Base-by-base conservation (phyloP, 345 rosid genomes). In the Brassica juncea region DNA sequence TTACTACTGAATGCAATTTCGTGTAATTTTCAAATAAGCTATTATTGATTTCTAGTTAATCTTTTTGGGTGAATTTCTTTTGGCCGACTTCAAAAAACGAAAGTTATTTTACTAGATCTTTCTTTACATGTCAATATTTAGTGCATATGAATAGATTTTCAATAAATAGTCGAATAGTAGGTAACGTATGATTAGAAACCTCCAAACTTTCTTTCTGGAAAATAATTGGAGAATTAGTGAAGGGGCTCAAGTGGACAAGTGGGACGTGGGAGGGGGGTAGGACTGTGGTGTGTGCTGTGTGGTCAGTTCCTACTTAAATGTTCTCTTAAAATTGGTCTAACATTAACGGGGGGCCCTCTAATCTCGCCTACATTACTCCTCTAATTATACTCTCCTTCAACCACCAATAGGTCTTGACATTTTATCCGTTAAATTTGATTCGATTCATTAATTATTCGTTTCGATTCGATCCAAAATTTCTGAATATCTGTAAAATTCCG, bases 181-280 rank as follows among this genome's bases (percentile, higher is more conserved):
- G 37, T 34, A 34, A 34, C 37, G 37, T 34, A 34, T 34, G 37
- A 34, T 34, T 34, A 34, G 47, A 39, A 39, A 39, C 7, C 37
- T 34, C 37, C 37, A 39, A 39, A 39, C 47, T 8, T 39, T 1
- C 8, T 8, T 8, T 39, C 1, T 8, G 11, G 47, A 9, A 8
- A 12, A 47, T 12, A 47, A 47, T 12, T 14, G 47, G 64, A 61
- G 1, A 70, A 34, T n/a, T 21, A 70, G 70, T 70, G 63, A 77
- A 69, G 63, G 74, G 80, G 80, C 70, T 70, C 52, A 60, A 4
- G 34, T 19, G 16, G 74, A 57, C 79, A 75, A 75, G 79, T 76
- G 73, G 79, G 79, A 39, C 16, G 16, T 25, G 34, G 0, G 27
- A 15, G 54, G 62, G 65, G 47, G 47, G 11, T 39, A 39, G 12